phyloP scores from a whole-genome alignment of 1,139 yeast genomes.

The Tardiomyces digboiensis region DNA sequence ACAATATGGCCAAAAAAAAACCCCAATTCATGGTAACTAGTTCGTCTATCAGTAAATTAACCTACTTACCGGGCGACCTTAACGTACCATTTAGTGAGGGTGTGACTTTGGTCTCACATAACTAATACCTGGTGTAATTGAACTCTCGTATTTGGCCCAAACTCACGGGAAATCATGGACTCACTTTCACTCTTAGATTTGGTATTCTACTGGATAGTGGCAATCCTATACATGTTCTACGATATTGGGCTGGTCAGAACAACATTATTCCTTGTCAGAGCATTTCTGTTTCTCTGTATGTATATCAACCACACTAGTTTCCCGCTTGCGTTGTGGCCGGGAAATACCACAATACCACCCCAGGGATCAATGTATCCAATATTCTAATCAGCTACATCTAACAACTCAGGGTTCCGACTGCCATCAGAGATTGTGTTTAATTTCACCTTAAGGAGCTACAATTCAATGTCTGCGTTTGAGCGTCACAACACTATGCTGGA shows the following conservation, averaged over 20 bases:
- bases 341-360: too few species aligned
- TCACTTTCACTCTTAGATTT: background rate
- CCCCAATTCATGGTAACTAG: too few species aligned
- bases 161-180: too few species aligned
- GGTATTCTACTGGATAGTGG: background rate
- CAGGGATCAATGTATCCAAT: too few species aligned
- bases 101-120: too few species aligned
- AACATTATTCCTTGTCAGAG: constrained; percentile 7
- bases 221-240: background rate
- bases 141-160: too few species aligned
- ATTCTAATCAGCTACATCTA: too few species aligned
- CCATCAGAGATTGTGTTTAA: background rate
- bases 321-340: background rate
- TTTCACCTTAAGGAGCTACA: background rate
- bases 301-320: background rate
- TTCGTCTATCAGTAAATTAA: too few species aligned
- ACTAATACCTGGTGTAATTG: too few species aligned
- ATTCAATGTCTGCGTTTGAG: background rate
- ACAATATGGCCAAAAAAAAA: too few species aligned
- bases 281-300: constrained; percentile 8
- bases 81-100: too few species aligned
- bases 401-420: background rate
- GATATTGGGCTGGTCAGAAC: constrained; percentile 5
- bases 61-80: too few species aligned
- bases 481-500: background rate